phyloP scores from a whole-genome alignment of 2,329 filamentous ascomycete genomes.

The Apiospora marii region DNA sequence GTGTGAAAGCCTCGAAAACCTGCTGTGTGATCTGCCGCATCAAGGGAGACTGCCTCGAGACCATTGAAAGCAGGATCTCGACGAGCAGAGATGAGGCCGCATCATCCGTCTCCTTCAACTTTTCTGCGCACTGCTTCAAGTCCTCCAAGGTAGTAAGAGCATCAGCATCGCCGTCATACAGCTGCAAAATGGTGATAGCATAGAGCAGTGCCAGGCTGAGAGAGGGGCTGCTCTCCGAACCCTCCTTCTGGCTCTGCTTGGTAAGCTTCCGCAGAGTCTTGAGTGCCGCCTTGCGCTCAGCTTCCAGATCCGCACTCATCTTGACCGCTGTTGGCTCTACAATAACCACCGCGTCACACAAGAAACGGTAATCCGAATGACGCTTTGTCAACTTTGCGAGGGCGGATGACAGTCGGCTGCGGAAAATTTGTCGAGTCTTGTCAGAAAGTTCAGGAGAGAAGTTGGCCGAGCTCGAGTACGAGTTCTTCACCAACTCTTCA shows the following conservation, averaged over 20 bases:
- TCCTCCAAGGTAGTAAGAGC: constrained; percentile 84
- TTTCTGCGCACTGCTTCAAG: constrained; percentile 77
- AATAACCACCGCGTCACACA: constrained; percentile 62
- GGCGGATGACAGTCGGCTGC: constrained; percentile 64
- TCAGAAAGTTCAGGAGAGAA: constrained; percentile 56
- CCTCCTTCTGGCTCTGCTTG: constrained; percentile 47
- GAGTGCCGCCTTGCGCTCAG: constrained; percentile 60
- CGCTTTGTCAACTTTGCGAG: constrained; percentile 65
- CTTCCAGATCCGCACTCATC: constrained; percentile 63
- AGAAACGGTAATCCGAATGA: constrained; percentile 58
- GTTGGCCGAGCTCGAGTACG: constrained; percentile 58
- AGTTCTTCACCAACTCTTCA: constrained; percentile 61
- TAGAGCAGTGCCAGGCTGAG: constrained; percentile 80
- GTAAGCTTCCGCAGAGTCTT: constrained; percentile 61
- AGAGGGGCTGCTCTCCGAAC: constrained; percentile 54
- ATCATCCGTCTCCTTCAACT: constrained; percentile 64
- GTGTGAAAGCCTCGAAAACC: constrained; percentile 84
- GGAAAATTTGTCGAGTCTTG: constrained; percentile 62
- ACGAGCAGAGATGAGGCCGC: constrained; percentile 77
- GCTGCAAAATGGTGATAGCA: constrained; percentile 82
- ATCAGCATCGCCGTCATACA: constrained; percentile 90
- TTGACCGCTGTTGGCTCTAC: constrained; percentile 60
- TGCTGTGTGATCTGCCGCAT: constrained; percentile 88
- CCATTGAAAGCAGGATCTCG: constrained; percentile 89
- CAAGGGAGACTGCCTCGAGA: constrained; percentile 83